A percentile compares a stretch with the other conserved stretches of the same genome.
These are phyloP conservation scores for Calocera cornea DNA, from an alignment of 768 basidiomycete species.

Conservation along the genomic window DNA sequence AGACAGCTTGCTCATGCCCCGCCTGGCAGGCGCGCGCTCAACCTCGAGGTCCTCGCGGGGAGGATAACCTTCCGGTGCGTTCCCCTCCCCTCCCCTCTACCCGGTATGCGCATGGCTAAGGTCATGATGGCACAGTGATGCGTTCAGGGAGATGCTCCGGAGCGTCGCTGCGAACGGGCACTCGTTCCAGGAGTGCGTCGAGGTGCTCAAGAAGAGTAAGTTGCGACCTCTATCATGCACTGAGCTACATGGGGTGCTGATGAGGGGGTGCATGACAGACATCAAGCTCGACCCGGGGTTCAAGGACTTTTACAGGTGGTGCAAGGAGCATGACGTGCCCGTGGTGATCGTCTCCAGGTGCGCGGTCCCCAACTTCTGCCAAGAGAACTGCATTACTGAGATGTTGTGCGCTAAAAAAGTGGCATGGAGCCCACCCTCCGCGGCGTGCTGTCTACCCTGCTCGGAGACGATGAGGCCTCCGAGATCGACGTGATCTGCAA, in stretches of 20 bases:
- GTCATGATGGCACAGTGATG: constrained; percentile 43
- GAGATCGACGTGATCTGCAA: constrained; percentile 90
- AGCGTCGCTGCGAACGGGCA: constrained; percentile 60
- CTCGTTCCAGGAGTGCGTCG: constrained; percentile 75
- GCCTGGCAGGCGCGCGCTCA: constrained; percentile 43
- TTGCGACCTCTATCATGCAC: constrained; percentile 3
- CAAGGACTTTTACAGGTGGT: constrained; percentile 75
- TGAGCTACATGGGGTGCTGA: no score
- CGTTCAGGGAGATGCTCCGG: constrained; percentile 72
- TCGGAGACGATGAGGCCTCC: constrained; percentile 52
- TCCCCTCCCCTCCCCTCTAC: background rate
- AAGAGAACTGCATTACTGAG: no score
- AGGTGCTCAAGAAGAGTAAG: constrained; percentile 57
- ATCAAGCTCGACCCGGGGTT: constrained; percentile 82
- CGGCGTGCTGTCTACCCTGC: constrained; percentile 69
- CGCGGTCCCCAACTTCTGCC: constrained; percentile 12
- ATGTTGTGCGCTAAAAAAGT: constrained; percentile 30
- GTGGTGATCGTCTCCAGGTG: constrained; percentile 88
- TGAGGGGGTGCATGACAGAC: constrained; percentile 32
- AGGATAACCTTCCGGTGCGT: constrained; percentile 52
- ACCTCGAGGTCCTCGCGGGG: constrained; percentile 57
- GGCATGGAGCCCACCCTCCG: constrained; percentile 93
- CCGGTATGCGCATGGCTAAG: background rate
- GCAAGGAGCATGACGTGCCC: constrained; percentile 65
- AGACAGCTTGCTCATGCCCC: no score